A percentile compares a stretch with the other conserved stretches of the same genome.
These are phyloP conservation scores for Acanthamoeba healyi DNA, from an alignment of 208 protist species.

Conservation along the genomic window DNA sequence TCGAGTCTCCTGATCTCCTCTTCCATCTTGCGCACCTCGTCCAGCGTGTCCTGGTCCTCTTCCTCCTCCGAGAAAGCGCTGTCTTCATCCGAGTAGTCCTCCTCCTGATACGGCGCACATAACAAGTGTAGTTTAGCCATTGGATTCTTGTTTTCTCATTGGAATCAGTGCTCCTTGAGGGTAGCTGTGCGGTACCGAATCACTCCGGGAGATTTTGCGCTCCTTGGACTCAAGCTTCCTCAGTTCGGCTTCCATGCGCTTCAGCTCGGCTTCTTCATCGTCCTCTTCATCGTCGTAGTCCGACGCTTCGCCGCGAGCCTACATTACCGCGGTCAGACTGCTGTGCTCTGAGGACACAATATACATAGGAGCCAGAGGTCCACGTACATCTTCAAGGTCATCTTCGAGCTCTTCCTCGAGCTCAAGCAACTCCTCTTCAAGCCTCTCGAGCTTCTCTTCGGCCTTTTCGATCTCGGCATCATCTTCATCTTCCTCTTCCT, in stretches of 20 bases:
- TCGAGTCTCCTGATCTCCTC: conserved; percentile 51
- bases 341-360: too few relatives aligned
- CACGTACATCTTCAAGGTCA: neutral
- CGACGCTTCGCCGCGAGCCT: neutral
- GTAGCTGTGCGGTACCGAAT: neutral
- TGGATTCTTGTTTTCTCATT: too few relatives aligned
- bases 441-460: conserved; percentile 17
- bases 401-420: conserved; percentile 58
- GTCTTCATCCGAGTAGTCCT: conserved; percentile 47
- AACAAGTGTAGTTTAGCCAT: too few relatives aligned
- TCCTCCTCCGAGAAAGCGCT: neutral
- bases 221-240: conserved; percentile 1
- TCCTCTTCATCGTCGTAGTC: conserved; percentile 15
- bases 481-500: conserved; percentile 36
- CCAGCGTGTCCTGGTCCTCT: conserved; percentile 28
- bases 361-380: neutral
- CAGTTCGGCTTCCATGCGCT: neutral
- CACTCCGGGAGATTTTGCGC: neutral
- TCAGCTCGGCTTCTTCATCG: neutral
- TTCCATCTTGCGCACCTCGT: conserved; percentile 23
- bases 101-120: neutral
- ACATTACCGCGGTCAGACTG: too few relatives aligned
- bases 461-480: neutral
- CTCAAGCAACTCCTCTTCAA: conserved; percentile 52
- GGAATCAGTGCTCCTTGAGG: too few relatives aligned